Percentiles rank a stretch among this genome's conserved stretches.
These are phyloP conservation scores for Cynanchum wilfordii DNA, from an alignment of 257 asterid genomes.

Conservation along the genomic window DNA sequence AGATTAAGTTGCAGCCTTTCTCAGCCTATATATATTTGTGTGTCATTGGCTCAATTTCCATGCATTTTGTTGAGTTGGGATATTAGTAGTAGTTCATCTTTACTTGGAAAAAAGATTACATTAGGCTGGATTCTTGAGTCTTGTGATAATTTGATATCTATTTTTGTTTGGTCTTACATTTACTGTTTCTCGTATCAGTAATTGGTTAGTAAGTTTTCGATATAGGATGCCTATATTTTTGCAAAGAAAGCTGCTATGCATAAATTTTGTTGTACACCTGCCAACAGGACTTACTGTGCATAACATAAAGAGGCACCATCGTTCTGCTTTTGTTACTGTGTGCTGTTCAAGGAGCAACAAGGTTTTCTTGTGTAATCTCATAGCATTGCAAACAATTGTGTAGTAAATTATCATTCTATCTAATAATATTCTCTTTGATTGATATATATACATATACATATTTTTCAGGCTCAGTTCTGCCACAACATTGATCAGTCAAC, in stretches of 20 bases:
- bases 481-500: constrained; percentile 10
- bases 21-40: background rate
- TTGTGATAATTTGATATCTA: constrained; percentile 1
- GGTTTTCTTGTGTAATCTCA: background rate
- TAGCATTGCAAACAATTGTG: background rate
- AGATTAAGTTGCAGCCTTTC: background rate
- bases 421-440: background rate
- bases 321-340: constrained; percentile 9
- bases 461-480: background rate
- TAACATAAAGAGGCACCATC: constrained; percentile 13
- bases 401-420: background rate
- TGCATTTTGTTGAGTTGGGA: background rate
- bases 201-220: background rate
- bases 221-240: background rate
- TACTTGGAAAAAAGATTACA: background rate
- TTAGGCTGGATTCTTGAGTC: background rate
- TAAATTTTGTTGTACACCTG: background rate
- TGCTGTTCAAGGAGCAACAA: constrained; percentile 4
- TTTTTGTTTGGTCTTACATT: background rate
- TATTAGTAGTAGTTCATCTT: background rate
- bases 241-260: background rate
- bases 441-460: background rate
- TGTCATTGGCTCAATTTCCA: background rate
- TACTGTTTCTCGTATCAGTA: background rate
- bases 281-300: background rate